Conservation (phyloP, 257 asterid species). For the Oldenlandia corymbosa region DNA sequence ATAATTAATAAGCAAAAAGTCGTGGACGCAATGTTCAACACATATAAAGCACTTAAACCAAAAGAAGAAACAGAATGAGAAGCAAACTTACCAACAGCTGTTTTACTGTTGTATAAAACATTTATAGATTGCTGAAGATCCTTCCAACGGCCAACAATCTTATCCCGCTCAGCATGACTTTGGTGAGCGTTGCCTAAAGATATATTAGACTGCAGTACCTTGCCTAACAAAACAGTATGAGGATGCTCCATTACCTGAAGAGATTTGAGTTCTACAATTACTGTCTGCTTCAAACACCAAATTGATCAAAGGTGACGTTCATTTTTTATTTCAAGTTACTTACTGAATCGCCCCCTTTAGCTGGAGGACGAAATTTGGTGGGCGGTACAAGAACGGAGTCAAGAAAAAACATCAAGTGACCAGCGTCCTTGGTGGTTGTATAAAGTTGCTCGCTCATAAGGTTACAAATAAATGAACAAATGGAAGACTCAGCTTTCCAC, state of each 20-base stretch:
- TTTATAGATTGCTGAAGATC: slow-evolving; percentile 89
- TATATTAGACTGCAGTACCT: slow-evolving; percentile 70
- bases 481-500: slow-evolving; percentile 82
- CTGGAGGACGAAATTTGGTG: slow-evolving; percentile 80
- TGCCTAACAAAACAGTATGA: slow-evolving; percentile 72
- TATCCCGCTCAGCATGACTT: slow-evolving; percentile 47
- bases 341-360: slow-evolving; percentile 83
- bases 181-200: slow-evolving; percentile 66
- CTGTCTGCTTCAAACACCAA: no score
- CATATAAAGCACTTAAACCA: slow-evolving; percentile 7
- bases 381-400: slow-evolving; percentile 77
- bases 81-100: slow-evolving; percentile 55
- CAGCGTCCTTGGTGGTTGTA: slow-evolving; percentile 29
- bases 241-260: slow-evolving; percentile 91
- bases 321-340: slow-evolving; percentile 32
- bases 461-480: slow-evolving; percentile 68
- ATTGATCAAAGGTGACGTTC: no score
- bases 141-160: slow-evolving; percentile 67
- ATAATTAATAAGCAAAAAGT: background rate
- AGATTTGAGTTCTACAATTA: no score
- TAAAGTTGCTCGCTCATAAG: slow-evolving; percentile 49
- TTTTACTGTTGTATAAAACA: slow-evolving; percentile 72
- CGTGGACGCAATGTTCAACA: background rate
- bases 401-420: slow-evolving; percentile 70
- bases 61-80: background rate